phyloP scores from a whole-genome alignment of 805 yeast species.

The Candida orba region DNA sequence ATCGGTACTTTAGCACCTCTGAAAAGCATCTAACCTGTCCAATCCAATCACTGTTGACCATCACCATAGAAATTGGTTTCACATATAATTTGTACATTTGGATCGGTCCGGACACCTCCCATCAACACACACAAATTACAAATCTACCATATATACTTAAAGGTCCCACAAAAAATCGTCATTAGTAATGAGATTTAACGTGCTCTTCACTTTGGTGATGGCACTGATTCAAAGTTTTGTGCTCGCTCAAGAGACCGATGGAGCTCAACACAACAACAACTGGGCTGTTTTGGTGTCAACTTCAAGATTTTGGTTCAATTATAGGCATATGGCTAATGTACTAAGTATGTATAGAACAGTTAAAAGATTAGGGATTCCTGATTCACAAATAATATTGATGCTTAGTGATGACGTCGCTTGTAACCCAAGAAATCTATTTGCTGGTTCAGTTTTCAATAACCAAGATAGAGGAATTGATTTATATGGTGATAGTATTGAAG shows the following conservation, averaged over 20 bases:
- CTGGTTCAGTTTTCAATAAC: slow-evolving; percentile 93
- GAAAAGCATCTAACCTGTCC: too few species aligned
- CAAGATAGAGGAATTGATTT: slow-evolving; percentile 87
- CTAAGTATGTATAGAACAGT: slow-evolving; percentile 93
- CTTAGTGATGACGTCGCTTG: slow-evolving; percentile 96
- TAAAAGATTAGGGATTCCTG: slow-evolving; percentile 93
- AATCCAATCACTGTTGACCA: too few species aligned
- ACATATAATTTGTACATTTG: too few species aligned
- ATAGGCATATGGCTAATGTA: slow-evolving; percentile 96
- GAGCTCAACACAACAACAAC: slow-evolving; percentile 49
- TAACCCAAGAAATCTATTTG: slow-evolving; percentile 91
- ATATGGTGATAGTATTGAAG: slow-evolving; percentile 92
- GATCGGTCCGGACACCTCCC: too few species aligned
- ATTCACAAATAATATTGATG: slow-evolving; percentile 94
- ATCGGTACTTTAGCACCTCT: too few species aligned
- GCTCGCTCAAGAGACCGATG: neutral
- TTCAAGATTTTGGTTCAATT: slow-evolving; percentile 96
- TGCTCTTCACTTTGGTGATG: neutral
- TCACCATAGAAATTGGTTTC: too few species aligned
- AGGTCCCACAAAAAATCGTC: neutral
- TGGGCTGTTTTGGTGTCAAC: slow-evolving; percentile 92
- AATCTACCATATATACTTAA: neutral
- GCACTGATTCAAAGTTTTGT: neutral
- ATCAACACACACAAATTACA: neutral
- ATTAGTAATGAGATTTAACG: neutral